Percentiles rank a stretch among this genome's conserved stretches.
phyloP scores from a whole-genome alignment of 352 stramenopile genomes.

The Phytophthora sojae region DNA sequence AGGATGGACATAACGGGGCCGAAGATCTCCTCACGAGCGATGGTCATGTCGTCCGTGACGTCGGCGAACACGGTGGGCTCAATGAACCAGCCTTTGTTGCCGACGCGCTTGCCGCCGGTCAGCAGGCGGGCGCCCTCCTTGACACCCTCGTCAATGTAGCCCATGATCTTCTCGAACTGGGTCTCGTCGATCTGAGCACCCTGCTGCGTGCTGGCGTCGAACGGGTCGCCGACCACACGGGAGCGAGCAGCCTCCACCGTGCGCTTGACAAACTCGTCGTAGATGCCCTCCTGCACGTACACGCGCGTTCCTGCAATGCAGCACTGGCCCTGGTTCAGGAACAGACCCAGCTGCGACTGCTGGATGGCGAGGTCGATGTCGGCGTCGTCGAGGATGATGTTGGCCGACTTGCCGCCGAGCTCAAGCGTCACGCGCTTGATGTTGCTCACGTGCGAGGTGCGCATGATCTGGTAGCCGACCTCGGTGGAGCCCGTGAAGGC shows the following conservation, averaged over 20 bases:
- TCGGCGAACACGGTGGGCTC: constrained; percentile 92
- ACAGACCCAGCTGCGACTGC: constrained; percentile 66
- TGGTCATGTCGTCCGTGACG: constrained; percentile 79
- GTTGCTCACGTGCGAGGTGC: constrained; percentile 58
- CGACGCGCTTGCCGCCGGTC: constrained; percentile 72
- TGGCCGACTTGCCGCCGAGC: constrained; percentile 75
- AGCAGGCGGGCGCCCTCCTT: constrained; percentile 83
- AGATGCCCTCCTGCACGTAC: constrained; percentile 88
- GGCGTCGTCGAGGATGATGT: constrained; percentile 72
- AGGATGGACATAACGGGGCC: constrained; percentile 90
- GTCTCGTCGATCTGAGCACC: constrained; percentile 63
- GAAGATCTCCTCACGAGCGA: constrained; percentile 92
- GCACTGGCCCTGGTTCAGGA: constrained; percentile 87
- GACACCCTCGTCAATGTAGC: constrained; percentile 74
- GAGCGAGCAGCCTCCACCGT: constrained; percentile 44
- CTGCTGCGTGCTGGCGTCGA: constrained; percentile 43
- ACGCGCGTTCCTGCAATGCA: constrained; percentile 82
- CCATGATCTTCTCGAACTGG: constrained; percentile 86
- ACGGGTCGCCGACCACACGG: constrained; percentile 59
- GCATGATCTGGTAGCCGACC: constrained; percentile 71
- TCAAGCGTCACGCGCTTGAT: constrained; percentile 81
- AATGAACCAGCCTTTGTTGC: constrained; percentile 88
- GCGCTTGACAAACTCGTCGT: constrained; percentile 83
- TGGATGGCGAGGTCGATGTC: constrained; percentile 68
- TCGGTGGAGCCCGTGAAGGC: constrained; percentile 75